Evolutionary conservation across 2,329 filamentous ascomycete genomes (phyloP), one percentile per base, ranked within the genome.

Genomic region (Colletotrichum tamarilloi): DNA sequence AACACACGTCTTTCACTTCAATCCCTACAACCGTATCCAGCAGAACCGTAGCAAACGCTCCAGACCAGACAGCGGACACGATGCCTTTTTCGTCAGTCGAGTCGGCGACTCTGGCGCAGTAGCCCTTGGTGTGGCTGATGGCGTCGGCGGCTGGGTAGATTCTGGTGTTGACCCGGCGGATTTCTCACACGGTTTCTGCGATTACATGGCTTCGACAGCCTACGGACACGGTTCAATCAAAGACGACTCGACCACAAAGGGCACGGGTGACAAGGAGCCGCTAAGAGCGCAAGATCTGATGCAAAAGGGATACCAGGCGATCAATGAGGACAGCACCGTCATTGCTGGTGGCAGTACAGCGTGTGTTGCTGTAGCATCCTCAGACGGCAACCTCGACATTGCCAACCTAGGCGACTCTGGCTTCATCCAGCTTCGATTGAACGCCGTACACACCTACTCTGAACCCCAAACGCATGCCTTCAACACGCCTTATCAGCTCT

Each of bases 391-490:
- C 35, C 86, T 98, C 58, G 94, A 98, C 79, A 91, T 97, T 67
- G 97, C 97, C 74, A 99, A 99, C 83, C 88, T 99, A 42, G 97
- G 97, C 76, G 97, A 99, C 84, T 98, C 95, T 30, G 97, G 97
- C 38, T 98, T 95, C 81, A 89, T 98, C 68, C 93, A 97, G 74
- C 87, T 98, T 73, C 92, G 95, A 16, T 89, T 94, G 30, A 97
- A 96, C 77, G 94, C 93, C 16, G 94, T 99, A 38, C 93, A 97
- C 81, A 90, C 93, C 68, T 92, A 92, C 79, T 97, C 95, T 2
- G 90, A 92, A 60, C 93, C 95, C 28, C 97, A 99, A 83, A 98
- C 95, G 0, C 97, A 99, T 82, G 95, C 93, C 56, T 99, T 99
- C 88, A 99, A 99, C 83, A 98, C 97, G 0, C 97, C 97, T 0